Base-by-base conservation (phyloP, 495 filamentous ascomycete species). In the Tuber magnatum region DNA sequence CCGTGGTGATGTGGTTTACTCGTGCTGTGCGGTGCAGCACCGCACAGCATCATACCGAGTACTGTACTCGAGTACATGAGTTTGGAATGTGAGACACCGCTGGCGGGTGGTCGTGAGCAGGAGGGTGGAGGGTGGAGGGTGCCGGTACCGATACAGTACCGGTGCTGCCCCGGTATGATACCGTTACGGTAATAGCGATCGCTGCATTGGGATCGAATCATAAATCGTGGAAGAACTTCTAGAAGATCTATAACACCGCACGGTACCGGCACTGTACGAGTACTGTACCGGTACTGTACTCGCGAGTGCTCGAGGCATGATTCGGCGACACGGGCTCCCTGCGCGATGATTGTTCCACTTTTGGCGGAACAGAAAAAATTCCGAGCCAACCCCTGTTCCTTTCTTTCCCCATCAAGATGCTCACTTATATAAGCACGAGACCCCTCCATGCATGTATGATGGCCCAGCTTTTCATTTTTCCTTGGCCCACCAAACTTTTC, bases 21-120 rank as follows among this genome's bases (percentile, higher is more conserved):
- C 39, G 39, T 40, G 7, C 7, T n/a, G n/a, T n/a, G n/a, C n/a
- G n/a, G n/a, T n/a, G n/a, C n/a, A n/a, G n/a, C n/a, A n/a, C n/a
- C n/a, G n/a, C n/a, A n/a, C n/a, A n/a, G 44, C 18, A 46, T 6
- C 5, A 4, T 20, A n/a, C n/a, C n/a, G n/a, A n/a, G n/a, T n/a
- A n/a, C n/a, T n/a, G n/a, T n/a, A n/a, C n/a, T n/a, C n/a, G n/a
- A n/a, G n/a, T n/a, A 46, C n/a, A 32, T 35, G 56, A 35, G 56
- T 65, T 35, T 65, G 56, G 56, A 35, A 65, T 65, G 56, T 65
- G 56, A 65, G 56, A 65, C 56, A 65, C 56, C 56, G n/a, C 56
- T 65, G 56, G 56, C 1, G 12, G 5, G 28, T 18, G 28, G 56
- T 35, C 28, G 10, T 7, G 28, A 32, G 28, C 4, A 14, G 28